Conservation (phyloP, 257 asterid species). For the Mentha longifolia region DNA sequence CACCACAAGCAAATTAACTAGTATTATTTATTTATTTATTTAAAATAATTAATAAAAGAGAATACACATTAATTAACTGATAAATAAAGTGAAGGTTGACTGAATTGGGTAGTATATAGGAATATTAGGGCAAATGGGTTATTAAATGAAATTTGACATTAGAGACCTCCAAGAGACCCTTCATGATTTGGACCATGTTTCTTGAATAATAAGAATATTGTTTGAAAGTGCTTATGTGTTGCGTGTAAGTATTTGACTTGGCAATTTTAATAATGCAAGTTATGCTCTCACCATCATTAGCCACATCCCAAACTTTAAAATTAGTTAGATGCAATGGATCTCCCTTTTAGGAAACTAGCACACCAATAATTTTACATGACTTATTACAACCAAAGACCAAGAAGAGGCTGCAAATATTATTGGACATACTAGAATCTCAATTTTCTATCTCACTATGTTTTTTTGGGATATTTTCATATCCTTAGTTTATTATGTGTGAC, state of each 20-base stretch:
- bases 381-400: not conserved
- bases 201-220: not conserved
- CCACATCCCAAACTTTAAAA: not conserved
- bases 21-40: no score
- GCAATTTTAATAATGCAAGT: conserved; percentile 15
- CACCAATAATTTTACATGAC: not conserved
- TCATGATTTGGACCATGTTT: conserved; percentile 33
- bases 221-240: conserved; percentile 19
- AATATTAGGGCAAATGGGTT: no score
- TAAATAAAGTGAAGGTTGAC: no score
- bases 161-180: not conserved
- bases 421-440: not conserved
- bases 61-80: no score
- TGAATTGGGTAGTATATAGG: no score
- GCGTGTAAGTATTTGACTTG: conserved; percentile 28
- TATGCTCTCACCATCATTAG: conserved; percentile 22
- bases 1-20: no score
- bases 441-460: not conserved
- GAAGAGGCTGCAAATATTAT: not conserved
- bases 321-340: conserved; percentile 28
- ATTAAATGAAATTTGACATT: not conserved
- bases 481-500: no score
- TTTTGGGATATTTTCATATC: not conserved
- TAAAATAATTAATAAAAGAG: no score
- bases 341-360: conserved; percentile 1